phyloP scores from a whole-genome alignment of 371 early-diverging fungal genomes.

The Chytridium lagenaria region DNA sequence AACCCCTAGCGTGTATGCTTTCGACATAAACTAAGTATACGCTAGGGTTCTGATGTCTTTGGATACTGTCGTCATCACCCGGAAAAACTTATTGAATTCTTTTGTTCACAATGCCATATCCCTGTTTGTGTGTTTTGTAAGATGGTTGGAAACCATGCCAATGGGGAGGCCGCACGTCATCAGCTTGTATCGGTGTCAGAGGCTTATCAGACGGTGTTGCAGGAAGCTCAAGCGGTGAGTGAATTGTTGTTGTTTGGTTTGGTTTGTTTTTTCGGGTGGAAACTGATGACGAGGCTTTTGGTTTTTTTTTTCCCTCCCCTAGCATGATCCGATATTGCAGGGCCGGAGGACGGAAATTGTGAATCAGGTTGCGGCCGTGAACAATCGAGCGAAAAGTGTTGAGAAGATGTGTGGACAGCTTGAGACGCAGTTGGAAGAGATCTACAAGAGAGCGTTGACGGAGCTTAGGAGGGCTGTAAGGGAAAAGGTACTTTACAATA shows the following conservation, averaged over 20 bases:
- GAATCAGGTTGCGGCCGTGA: conserved; percentile 53
- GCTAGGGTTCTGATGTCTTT: conserved; percentile 57
- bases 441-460: conserved; percentile 49
- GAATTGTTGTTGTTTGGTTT: neutral
- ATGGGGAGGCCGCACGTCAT: conserved; percentile 61
- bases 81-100: conserved; percentile 61
- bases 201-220: conserved; percentile 55
- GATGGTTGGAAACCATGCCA: conserved; percentile 65
- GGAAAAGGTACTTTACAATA: conserved; percentile 39
- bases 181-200: conserved; percentile 60
- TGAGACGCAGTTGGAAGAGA: conserved; percentile 55
- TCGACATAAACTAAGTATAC: too few species aligned
- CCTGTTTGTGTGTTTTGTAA: conserved; percentile 67
- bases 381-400: conserved; percentile 55
- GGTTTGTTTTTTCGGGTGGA: too few species aligned
- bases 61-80: conserved; percentile 63
- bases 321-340: conserved; percentile 55
- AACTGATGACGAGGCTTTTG: neutral
- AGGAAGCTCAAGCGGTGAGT: conserved; percentile 53
- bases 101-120: conserved; percentile 64
- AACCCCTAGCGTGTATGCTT: too few species aligned
- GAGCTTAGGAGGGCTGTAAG: conserved; percentile 47
- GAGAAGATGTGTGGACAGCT: conserved; percentile 51
- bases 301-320: neutral
- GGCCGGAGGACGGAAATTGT: conserved; percentile 50